Evolutionary conservation across 257 asterid genomes (phyloP).

Genomic region (Nicotiana otophora): DNA sequence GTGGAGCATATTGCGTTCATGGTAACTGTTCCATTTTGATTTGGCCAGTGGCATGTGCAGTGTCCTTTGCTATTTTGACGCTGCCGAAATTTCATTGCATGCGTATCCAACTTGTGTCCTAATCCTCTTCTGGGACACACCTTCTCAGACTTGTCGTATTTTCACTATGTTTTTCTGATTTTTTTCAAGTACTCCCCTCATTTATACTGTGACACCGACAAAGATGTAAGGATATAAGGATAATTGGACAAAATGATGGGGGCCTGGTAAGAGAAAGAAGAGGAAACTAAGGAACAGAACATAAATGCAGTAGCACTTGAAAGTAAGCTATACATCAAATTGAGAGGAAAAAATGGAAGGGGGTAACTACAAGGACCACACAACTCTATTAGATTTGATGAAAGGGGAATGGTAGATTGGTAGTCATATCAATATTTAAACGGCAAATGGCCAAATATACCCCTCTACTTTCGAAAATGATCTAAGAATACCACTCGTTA

Average conservation of each 20-base stretch:
- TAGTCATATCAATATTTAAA: constrained; percentile 38
- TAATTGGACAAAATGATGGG: not conserved
- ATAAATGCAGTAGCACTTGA: not conserved
- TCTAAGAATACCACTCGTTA: too few relatives aligned
- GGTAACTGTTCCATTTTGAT: too few relatives aligned
- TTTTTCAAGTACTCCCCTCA: not conserved
- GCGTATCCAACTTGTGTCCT: not conserved
- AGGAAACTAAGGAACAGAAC: not conserved
- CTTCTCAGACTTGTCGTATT: not conserved
- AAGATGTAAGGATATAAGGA: not conserved
- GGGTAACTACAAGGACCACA: constrained; percentile 15
- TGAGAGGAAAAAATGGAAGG: not conserved
- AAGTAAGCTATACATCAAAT: not conserved
- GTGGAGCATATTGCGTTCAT: too few relatives aligned
- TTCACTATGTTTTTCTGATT: not conserved
- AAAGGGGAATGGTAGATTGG: constrained; percentile 24
- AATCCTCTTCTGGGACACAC: not conserved
- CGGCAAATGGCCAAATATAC: too few relatives aligned
- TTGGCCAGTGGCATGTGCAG: too few relatives aligned
- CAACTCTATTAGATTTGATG: not conserved
- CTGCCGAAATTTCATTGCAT: not conserved
- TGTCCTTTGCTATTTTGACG: not conserved
- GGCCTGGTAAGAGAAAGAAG: not conserved
- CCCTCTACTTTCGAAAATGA: too few relatives aligned
- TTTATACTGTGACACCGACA: not conserved